Conservation (phyloP, 2,329 filamentous ascomycete species). For the Fusarium concolor region DNA sequence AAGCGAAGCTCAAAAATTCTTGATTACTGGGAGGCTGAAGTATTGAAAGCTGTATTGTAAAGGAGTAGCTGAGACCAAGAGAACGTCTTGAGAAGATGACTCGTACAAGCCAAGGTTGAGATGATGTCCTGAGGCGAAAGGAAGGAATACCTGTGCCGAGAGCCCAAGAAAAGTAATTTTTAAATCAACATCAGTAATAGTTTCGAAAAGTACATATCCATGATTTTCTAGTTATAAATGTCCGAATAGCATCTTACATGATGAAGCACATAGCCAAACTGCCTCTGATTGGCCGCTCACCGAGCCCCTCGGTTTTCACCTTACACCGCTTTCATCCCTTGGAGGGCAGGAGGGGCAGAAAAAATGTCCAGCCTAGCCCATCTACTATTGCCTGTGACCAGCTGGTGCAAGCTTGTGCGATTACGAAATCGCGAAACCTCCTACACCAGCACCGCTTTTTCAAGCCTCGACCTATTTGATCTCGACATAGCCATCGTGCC, state of each 20-base stretch:
- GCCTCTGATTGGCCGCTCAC: constrained; percentile 35
- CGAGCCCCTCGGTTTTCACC: constrained; percentile 31
- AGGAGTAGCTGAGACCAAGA: neutral
- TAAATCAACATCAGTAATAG: neutral
- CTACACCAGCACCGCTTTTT: constrained; percentile 35
- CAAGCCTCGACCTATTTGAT: constrained; percentile 31
- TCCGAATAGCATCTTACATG: neutral
- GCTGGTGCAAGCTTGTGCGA: constrained; percentile 48
- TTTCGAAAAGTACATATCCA: neutral
- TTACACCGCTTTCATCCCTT: constrained; percentile 49
- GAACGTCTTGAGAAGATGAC: neutral
- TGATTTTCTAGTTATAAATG: neutral
- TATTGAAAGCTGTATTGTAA: neutral
- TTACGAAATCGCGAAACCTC: constrained; percentile 47
- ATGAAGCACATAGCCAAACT: no score
- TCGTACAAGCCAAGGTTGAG: neutral
- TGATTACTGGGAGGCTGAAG: neutral
- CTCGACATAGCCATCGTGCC: constrained; percentile 40
- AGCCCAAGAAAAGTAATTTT: neutral
- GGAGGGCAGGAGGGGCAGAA: constrained; percentile 48
- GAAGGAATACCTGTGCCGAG: no score
- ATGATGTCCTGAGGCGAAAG: neutral
- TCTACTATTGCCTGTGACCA: constrained; percentile 47
- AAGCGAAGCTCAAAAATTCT: neutral
- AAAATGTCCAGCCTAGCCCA: constrained; percentile 50